phyloP scores from a whole-genome alignment of 805 yeast species.

The Sugiyamaella boreocaroliniensis region DNA sequence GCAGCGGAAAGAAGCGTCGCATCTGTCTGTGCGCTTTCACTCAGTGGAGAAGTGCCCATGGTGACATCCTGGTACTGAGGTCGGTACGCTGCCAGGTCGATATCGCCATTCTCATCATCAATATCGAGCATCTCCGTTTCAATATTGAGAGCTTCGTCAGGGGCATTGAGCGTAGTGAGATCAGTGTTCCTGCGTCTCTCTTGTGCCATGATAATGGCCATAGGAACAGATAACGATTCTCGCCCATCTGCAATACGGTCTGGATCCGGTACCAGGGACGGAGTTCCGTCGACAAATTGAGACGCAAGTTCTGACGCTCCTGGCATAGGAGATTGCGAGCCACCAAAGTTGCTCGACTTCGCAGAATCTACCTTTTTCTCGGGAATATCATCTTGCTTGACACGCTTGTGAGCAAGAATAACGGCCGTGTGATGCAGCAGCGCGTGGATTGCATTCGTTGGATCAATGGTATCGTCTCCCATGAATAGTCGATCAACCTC shows the following conservation, averaged over 20 bases:
- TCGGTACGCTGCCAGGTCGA: conserved; percentile 3
- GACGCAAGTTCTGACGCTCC: neutral
- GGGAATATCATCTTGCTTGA: conserved; percentile 4
- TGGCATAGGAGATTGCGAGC: neutral
- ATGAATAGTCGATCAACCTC: conserved; percentile 24
- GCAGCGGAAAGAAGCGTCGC: conserved; percentile 25
- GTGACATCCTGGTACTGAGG: neutral
- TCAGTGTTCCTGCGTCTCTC: conserved; percentile 9
- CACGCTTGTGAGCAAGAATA: conserved; percentile 31
- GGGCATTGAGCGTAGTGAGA: neutral
- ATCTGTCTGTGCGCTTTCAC: conserved; percentile 10
- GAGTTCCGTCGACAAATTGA: neutral
- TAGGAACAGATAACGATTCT: conserved; percentile 12
- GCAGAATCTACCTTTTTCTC: neutral
- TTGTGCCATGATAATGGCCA: conserved; percentile 19
- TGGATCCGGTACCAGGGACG: neutral
- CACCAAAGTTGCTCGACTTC: neutral
- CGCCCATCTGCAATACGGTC: conserved; percentile 12
- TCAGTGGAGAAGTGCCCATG: neutral
- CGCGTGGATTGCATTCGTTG: conserved; percentile 24
- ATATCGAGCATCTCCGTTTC: neutral
- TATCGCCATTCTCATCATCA: neutral
- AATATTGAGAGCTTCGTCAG: neutral
- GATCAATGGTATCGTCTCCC: conserved; percentile 22
- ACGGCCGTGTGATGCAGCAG: conserved; percentile 27